Evolutionary conservation across 1,284 basidiomycete species (phyloP).

Genomic region (Apiotrichum domesticum): DNA sequence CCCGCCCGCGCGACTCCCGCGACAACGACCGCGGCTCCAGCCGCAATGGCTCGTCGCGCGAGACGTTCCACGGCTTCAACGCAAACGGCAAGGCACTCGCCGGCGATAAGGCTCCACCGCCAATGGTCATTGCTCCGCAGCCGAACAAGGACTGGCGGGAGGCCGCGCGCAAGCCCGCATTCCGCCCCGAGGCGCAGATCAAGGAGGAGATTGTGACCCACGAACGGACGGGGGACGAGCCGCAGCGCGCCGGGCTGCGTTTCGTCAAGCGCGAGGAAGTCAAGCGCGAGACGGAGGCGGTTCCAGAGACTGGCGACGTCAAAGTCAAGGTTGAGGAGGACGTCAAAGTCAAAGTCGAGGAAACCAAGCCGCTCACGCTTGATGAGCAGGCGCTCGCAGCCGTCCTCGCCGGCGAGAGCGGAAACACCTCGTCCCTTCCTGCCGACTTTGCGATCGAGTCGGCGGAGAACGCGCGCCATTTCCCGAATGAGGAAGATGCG

Average conservation of each 20-base stretch:
- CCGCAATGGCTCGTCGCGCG: conserved; percentile 23
- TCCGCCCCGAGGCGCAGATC: conserved; percentile 53
- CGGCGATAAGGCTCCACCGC: conserved; percentile 60
- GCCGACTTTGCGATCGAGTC: conserved; percentile 4
- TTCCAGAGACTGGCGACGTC: conserved; percentile 7
- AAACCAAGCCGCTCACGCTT: conserved; percentile 35
- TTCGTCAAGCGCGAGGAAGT: conserved; percentile 12
- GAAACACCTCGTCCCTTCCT: background rate
- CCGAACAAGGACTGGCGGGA: conserved; percentile 84
- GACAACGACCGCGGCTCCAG: background rate
- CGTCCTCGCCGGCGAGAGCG: conserved; percentile 28
- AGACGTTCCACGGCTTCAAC: conserved; percentile 67
- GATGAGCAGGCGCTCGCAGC: conserved; percentile 41
- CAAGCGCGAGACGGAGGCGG: conserved; percentile 19
- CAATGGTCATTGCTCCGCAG: conserved; percentile 73
- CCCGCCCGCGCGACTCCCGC: background rate
- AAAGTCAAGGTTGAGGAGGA: background rate
- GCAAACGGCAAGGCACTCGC: conserved; percentile 44
- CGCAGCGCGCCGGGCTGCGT: conserved; percentile 68
- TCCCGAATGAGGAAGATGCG: conserved; percentile 61
- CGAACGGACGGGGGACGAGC: conserved; percentile 61
- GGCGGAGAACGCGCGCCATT: conserved; percentile 8
- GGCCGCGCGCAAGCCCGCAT: conserved; percentile 53
- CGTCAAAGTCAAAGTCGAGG: too few relatives aligned
- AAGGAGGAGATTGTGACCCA: conserved; percentile 21